Base-by-base conservation (phyloP, 2,329 filamentous ascomycete species). In the Metarhizium humberi region DNA sequence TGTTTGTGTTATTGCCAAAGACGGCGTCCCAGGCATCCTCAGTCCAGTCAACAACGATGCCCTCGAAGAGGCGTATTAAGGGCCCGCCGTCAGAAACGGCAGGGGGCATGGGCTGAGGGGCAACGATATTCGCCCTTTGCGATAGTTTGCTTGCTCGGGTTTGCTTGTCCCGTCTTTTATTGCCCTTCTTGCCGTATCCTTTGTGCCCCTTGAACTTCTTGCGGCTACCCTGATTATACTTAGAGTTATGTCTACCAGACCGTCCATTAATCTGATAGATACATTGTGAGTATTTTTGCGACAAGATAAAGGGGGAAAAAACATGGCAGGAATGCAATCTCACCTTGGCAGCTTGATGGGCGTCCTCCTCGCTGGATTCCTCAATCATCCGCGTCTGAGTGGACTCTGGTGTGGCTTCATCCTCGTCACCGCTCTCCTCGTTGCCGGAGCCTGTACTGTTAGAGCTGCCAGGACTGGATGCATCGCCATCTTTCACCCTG, bases 21-120 rank as follows among this genome's bases (percentile, higher is more conserved):
- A 96, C 75, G 16, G 75, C 75, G 18, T 92, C 84, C 67, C 82
- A 87, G 6, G 84, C 85, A 7, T 86, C 77, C 7, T 83, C 75
- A 47, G 77, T 81, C 92, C 92, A 99, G 63, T 97, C 92, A 11
- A 96, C 80, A 6, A 97, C 77, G 50, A 99, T 84, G 29, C 83
- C 89, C 69, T 99, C 94, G 52, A 88, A 87, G 30, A 92, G 80
- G 40, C 88, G 83, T 60, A 97, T 80, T 45, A 95, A 74, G 0
- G 87, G 83, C 3, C 81, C 82, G 16, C 80, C 77, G 59, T 74
- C 72, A 10, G 71, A 68, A 32, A 72, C 65, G 30, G 71, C 70
- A 7, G 70, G 69, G 20, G 71, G 70, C 55, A 66, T 68, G 6
- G 69, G 70, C 57, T 71, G 68, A 29, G 69, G 66, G 53, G 72